Base-by-base conservation (phyloP, 2,329 filamentous ascomycete species). In the Phaeosphaeria sp. region DNA sequence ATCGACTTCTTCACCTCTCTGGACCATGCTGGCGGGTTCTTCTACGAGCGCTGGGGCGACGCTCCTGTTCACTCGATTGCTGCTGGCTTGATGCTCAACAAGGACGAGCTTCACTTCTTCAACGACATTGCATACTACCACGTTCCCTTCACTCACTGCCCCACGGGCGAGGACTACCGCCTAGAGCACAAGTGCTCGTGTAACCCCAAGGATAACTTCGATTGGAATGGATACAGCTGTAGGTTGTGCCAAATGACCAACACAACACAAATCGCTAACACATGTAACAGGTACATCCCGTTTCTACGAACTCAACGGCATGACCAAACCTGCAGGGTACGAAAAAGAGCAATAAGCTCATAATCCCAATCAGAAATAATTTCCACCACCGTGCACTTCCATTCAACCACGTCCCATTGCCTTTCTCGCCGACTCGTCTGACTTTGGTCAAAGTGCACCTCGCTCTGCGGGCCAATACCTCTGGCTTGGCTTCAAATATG, bases 211-310 rank as follows among this genome's bases (percentile, higher is more conserved):
- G 91, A 98, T 59, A 99, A 99, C 83, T 99, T 99, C 83, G 95
- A 99, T 80, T 99, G 96, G 96, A 97, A 97, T 80, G 91, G 91
- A 52, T 98, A 97, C 78, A 97, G 92, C 77, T 98, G 93, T 96
- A 87, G 83, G 91, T 83, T 60, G 6, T 46, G 1, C 10, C 2
- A 10, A 1, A 5, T 30, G 13, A 2, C 15, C 3, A 17, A 3
- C 13, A 21, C 1, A 17, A 17, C 6, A 4, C 6, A 4, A 6
- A 13, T n/a, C 51, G 51, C 59, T 66, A 64, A 71, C 64, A 51
- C 10, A 17, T 18, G n/a, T n/a, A 49, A 91, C 54, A 94, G 91
- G 91, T 82, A 97, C 94, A 52, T 87, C 90, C 33, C 87, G 90
- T 69, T 99, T 85, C 82, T 98, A 90, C 75, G 91, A 97, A 46